phyloP scores from a whole-genome alignment of 257 asterid genomes.

The Ocimum tenuiflorum region DNA sequence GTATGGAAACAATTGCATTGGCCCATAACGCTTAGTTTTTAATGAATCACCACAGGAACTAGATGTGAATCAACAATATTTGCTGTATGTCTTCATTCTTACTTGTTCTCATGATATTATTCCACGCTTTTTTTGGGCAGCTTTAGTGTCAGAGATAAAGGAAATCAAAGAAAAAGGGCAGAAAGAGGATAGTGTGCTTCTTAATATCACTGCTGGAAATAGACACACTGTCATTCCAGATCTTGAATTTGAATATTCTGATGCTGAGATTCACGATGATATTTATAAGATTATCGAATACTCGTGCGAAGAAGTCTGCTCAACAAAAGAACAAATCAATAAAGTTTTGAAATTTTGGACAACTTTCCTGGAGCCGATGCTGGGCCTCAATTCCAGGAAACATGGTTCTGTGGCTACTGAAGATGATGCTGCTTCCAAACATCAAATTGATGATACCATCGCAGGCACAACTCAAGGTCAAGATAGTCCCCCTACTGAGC shows the following conservation, averaged over 20 bases:
- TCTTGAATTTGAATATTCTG: conserved; percentile 69
- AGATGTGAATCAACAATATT: background rate
- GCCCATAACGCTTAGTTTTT: background rate
- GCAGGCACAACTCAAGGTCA: conserved; percentile 40
- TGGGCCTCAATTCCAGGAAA: conserved; percentile 54
- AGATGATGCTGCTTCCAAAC: conserved; percentile 41
- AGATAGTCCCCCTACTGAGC: conserved; percentile 48
- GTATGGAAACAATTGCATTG: background rate
- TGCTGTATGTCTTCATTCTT: background rate
- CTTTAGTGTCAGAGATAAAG: conserved; percentile 73
- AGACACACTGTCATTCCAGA: conserved; percentile 56
- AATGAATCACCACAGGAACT: background rate
- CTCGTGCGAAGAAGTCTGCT: conserved; percentile 83
- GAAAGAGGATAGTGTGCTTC: conserved; percentile 64
- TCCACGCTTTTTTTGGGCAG: conserved; percentile 36
- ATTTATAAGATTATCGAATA: conserved; percentile 61
- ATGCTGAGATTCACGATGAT: conserved; percentile 70
- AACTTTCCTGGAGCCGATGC: conserved; percentile 67
- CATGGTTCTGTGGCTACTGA: conserved; percentile 36
- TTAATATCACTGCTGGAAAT: conserved; percentile 62
- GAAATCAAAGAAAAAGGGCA: conserved; percentile 79
- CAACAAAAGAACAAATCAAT: conserved; percentile 69
- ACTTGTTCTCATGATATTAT: conserved; percentile 8
- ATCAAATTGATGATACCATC: conserved; percentile 18
- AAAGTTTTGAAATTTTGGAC: conserved; percentile 78